These are phyloP conservation scores for Vickermania spadyakhi DNA, from an alignment of 208 protist genomes.

Conservation along the genomic window DNA sequence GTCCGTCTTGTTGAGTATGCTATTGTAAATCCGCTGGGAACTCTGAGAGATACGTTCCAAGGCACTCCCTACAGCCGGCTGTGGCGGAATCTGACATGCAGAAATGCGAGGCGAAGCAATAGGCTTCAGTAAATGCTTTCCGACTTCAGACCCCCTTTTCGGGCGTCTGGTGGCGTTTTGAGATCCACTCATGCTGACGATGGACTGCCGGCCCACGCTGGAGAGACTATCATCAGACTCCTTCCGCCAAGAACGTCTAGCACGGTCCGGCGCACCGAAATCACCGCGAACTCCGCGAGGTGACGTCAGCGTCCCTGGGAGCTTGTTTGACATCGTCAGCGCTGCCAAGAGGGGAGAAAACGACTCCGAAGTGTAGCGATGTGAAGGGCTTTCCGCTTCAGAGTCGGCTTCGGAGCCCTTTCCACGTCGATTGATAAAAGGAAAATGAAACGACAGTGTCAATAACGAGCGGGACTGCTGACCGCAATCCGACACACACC, in stretches of 20 bases:
- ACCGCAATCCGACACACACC: neutral
- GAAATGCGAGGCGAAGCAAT: neutral
- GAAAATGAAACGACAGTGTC: neutral
- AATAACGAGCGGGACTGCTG: neutral
- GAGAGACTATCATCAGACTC: neutral
- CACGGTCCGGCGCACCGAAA: neutral
- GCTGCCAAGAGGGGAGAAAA: neutral
- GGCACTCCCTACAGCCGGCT: neutral
- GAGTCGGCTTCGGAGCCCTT: neutral
- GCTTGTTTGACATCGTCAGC: neutral
- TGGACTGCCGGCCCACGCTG: neutral
- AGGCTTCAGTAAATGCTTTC: neutral
- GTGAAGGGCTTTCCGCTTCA: neutral
- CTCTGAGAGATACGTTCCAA: neutral
- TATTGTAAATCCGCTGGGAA: slow-evolving; percentile 30
- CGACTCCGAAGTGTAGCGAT: neutral
- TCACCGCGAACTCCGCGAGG: neutral
- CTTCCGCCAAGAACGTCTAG: neutral
- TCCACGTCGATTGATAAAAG: neutral
- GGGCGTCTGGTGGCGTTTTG: neutral
- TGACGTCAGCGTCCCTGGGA: neutral
- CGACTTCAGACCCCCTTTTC: neutral
- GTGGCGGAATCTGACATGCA: neutral
- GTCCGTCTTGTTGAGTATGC: slow-evolving; percentile 22
- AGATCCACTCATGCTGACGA: neutral